Evolutionary conservation across 805 yeast genomes (phyloP).

Genomic region (Ogataea methanolica): DNA sequence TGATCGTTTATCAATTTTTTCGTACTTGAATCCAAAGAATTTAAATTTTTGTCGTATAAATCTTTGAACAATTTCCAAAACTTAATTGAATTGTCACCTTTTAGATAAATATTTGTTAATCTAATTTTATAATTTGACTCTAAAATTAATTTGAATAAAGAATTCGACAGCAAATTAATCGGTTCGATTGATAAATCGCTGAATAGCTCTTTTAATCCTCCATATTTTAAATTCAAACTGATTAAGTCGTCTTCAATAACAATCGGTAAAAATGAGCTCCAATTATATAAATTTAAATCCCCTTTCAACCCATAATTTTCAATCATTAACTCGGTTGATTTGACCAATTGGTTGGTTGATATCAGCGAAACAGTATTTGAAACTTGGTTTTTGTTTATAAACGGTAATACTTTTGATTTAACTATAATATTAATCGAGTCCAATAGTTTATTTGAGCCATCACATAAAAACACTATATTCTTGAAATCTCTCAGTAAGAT

Average conservation of each 20-base stretch:
- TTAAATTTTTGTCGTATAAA: conserved; percentile 26
- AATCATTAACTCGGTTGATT: conserved; percentile 15
- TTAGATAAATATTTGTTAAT: conserved; percentile 51
- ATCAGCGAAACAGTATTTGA: conserved; percentile 14
- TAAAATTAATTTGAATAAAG: conserved; percentile 42
- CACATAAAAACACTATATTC: conserved; percentile 22
- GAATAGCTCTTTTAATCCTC: conserved; percentile 39
- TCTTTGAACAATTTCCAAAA: conserved; percentile 40
- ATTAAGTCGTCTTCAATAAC: conserved; percentile 36
- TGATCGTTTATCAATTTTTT: conserved; percentile 29
- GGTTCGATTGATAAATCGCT: conserved; percentile 40
- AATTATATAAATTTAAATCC: conserved; percentile 20
- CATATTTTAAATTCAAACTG: conserved; percentile 34
- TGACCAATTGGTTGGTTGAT: conserved; percentile 4
- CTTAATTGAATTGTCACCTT: conserved; percentile 53
- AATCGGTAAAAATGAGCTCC: conserved; percentile 18
- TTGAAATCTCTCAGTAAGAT: conserved; percentile 10
- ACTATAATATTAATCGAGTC: conserved; percentile 8
- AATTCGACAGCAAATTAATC: conserved; percentile 43
- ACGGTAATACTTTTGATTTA: conserved; percentile 16
- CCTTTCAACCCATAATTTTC: conserved; percentile 25
- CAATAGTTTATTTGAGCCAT: conserved; percentile 9
- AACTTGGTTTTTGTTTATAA: conserved; percentile 1
- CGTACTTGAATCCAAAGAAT: conserved; percentile 29
- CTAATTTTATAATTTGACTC: conserved; percentile 38